These are phyloP conservation scores for Daphne laureola DNA, from an alignment of 441 rosid genomes.

Conservation along the genomic window DNA sequence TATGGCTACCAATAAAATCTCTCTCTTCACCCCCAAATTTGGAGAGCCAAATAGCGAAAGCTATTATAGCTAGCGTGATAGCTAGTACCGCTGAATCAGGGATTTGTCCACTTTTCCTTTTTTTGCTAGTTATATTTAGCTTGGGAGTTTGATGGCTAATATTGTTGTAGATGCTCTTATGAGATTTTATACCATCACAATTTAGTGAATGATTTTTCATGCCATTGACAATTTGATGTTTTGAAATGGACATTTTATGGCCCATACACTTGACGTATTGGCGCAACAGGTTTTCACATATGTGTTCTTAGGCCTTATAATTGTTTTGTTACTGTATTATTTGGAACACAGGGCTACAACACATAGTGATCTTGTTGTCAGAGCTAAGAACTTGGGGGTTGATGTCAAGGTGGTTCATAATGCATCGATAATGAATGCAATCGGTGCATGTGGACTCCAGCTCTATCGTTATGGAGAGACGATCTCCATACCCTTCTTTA, in stretches of 20 bases:
- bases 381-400: conserved; percentile 69
- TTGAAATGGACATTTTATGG: not conserved
- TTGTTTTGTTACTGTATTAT: conserved; percentile 2
- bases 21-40: no score
- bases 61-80: no score
- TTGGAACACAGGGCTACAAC: conserved; percentile 72
- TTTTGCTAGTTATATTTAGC: no score
- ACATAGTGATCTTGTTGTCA: conserved; percentile 82
- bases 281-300: no score
- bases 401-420: conserved; percentile 74
- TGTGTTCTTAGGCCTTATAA: no score
- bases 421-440: conserved; percentile 93
- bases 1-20: no score
- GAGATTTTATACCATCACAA: no score
- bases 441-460: conserved; percentile 87
- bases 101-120: no score
- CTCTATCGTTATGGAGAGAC: conserved; percentile 93
- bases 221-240: not conserved
- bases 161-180: not conserved
- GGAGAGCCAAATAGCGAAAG: no score
- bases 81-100: no score
- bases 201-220: no score
- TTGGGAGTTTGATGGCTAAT: no score
- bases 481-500: conserved; percentile 80
- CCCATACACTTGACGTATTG: not conserved